Conservation (phyloP, 768 basidiomycete species). For the Russula earlei region DNA sequence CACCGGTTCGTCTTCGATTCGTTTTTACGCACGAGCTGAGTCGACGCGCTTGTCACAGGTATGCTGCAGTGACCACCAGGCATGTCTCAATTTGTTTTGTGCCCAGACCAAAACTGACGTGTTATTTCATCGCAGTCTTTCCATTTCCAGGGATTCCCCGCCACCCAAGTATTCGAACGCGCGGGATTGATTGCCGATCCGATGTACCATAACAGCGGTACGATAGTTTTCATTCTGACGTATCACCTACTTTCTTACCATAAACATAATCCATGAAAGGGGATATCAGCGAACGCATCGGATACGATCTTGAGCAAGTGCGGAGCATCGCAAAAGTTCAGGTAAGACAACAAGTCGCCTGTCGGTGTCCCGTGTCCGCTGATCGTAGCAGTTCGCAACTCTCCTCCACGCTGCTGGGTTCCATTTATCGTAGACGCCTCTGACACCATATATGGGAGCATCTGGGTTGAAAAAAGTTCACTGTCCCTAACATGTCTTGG, state of each 20-base stretch:
- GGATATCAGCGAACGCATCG: conserved; percentile 68
- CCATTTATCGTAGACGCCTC: conserved; percentile 11
- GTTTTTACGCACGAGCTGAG: not conserved
- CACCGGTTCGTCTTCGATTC: conserved; percentile 35
- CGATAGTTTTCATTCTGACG: not conserved
- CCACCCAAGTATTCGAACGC: conserved; percentile 83
- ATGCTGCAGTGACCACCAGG: conserved; percentile 92
- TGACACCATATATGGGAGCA: not conserved
- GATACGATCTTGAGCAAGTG: conserved; percentile 79
- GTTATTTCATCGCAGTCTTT: conserved; percentile 45
- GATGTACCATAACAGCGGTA: conserved; percentile 81
- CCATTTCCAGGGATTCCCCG: conserved; percentile 73
- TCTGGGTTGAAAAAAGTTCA: not conserved
- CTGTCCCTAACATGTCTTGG: not conserved
- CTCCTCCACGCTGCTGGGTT: conserved; percentile 32
- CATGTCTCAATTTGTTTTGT: conserved; percentile 21
- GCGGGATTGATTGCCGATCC: conserved; percentile 80
- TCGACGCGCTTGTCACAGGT: conserved; percentile 31
- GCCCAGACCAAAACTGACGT: not conserved
- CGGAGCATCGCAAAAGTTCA: conserved; percentile 82
- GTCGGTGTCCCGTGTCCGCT: not conserved
- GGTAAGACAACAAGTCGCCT: conserved; percentile 31
- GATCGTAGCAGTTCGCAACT: conserved; percentile 25
- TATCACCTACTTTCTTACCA: not conserved
- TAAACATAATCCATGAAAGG: conserved; percentile 31